These are phyloP conservation scores for Ophiocytium majus DNA, from an alignment of 352 stramenopile species.

Conservation along the genomic window DNA sequence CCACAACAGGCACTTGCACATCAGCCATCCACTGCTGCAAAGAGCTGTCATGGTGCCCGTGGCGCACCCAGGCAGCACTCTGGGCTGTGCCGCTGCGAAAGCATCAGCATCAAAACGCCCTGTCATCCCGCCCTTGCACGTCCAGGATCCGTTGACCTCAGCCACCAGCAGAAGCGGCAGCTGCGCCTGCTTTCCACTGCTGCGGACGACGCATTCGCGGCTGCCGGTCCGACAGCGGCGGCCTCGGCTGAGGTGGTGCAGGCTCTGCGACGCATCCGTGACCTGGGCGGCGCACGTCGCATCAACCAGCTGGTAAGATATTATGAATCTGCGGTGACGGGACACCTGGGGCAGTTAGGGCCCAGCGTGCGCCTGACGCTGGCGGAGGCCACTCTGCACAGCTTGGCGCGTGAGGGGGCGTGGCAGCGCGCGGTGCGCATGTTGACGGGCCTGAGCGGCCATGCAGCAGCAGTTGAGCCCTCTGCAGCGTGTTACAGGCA, in stretches of 20 bases:
- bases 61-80: no score
- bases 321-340: neutral
- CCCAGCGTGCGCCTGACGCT: neutral
- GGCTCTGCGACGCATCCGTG: neutral
- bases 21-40: no score
- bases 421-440: neutral
- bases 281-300: neutral
- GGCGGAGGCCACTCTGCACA: neutral
- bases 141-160: no score
- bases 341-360: neutral
- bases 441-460: neutral
- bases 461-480: neutral
- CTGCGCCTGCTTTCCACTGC: neutral
- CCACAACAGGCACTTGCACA: no score
- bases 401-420: neutral
- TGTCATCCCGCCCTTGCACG: no score
- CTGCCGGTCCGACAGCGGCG: neutral
- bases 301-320: neutral
- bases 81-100: no score
- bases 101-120: no score
- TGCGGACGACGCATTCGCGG: neutral
- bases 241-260: neutral
- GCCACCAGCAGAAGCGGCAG: neutral
- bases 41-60: no score
- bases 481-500: constrained; percentile 7